Base-by-base conservation (phyloP, 139 green algal genomes). In the Trebouxia sp. region DNA sequence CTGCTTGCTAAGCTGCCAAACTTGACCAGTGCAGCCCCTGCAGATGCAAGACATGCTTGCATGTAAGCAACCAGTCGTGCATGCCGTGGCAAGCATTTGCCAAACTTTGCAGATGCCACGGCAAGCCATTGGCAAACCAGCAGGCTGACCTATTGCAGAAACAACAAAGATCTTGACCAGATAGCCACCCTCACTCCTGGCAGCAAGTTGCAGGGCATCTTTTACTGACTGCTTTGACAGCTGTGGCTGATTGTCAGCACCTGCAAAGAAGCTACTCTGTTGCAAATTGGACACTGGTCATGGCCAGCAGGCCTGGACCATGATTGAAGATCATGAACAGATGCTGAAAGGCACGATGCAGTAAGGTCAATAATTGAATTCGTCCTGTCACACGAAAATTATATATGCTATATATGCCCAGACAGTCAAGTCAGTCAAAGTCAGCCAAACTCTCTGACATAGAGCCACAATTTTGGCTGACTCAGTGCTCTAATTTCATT, bases 1-100 rank as follows among this genome's bases (percentile, higher is more conserved):
- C 84, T 81, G 0, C 84, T 45, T 0, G 90, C 22, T 35, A 94
- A 66, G 3, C 82, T 90, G 24, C 91, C 91, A 79, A 94, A 94
- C 86, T 95, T 94, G 55, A 95, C 43, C 32, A 22, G 43, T 26
- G 65, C 65, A 53, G 65, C 41, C 35, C 62, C 62, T 72, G 62
- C 35, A 45, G 14, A 22, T 6, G 43, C 14, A 20, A 28, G 0
- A 72, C 5, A 65, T 12, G 12, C n/a, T 42, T 43, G 15, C 15
- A n/a, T n/a, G n/a, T n/a, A n/a, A n/a, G n/a, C n/a, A n/a, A n/a
- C n/a, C n/a, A n/a, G n/a, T n/a, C n/a, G n/a, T n/a, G n/a, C n/a
- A n/a, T n/a, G n/a, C n/a, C n/a, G n/a, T n/a, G n/a, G n/a, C n/a
- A n/a, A n/a, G n/a, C n/a, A n/a, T n/a, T n/a, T n/a, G n/a, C n/a